A percentile compares a stretch with the other conserved stretches of the same genome.
These are phyloP conservation scores for Vitis hybrid DNA, from an alignment of 177 flowering plant species.

Conservation along the genomic window DNA sequence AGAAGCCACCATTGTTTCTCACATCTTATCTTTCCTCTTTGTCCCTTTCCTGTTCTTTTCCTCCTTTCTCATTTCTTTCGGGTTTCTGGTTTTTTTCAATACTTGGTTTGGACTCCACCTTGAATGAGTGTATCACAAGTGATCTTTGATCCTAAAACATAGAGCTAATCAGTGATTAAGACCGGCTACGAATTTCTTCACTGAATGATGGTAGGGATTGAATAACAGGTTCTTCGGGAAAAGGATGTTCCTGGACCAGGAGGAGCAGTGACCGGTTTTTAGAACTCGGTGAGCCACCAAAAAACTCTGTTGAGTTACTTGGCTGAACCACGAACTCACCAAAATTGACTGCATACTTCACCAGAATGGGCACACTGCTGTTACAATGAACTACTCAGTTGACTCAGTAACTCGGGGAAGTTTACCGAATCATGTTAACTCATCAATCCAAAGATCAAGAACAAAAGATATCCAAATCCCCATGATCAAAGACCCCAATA, in stretches of 20 bases:
- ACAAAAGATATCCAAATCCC: too few relatives aligned
- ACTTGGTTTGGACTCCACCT: slow-evolving; percentile 38
- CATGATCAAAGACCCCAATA: too few relatives aligned
- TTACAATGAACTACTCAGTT: too few relatives aligned
- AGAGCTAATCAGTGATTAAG: background rate
- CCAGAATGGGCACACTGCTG: background rate
- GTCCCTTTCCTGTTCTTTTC: background rate
- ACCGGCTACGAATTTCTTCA: too few relatives aligned
- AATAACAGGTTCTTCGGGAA: background rate
- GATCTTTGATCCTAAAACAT: slow-evolving; percentile 1
- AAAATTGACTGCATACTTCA: background rate
- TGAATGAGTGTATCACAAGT: slow-evolving; percentile 33
- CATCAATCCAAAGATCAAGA: too few relatives aligned
- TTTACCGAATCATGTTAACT: too few relatives aligned
- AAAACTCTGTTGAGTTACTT: background rate
- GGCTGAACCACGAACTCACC: background rate
- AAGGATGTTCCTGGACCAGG: background rate
- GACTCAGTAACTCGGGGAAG: too few relatives aligned
- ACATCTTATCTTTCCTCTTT: background rate
- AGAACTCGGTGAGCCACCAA: background rate
- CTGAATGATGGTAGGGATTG: slow-evolving; percentile 1
- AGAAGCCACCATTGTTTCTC: slow-evolving; percentile 29
- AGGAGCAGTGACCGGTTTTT: background rate
- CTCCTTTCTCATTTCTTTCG: background rate
- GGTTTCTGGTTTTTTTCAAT: slow-evolving; percentile 3